These are phyloP conservation scores for Gastrolobium bilobum DNA, from an alignment of 306 rosid genomes.

Conservation along the genomic window DNA sequence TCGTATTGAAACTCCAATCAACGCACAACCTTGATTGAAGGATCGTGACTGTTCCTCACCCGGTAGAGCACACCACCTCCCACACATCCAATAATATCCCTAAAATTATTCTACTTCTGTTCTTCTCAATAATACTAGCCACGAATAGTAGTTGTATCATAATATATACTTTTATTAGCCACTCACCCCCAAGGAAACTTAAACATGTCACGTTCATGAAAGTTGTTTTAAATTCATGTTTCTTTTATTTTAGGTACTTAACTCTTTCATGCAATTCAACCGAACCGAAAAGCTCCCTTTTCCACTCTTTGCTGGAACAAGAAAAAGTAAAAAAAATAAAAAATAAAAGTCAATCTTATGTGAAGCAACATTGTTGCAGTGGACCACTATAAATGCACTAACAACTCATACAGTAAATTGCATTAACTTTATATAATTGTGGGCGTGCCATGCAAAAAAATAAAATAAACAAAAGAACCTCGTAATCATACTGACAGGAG, in stretches of 20 bases:
- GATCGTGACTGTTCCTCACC: no score
- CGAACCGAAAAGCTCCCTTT: slow-evolving; percentile 1
- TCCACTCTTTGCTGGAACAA: background rate
- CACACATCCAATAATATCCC: no score
- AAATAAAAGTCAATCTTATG: slow-evolving; percentile 5
- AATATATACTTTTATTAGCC: background rate
- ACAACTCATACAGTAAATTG: slow-evolving; percentile 31
- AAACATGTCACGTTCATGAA: background rate
- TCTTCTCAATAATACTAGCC: background rate
- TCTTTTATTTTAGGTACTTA: background rate
- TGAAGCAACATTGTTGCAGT: background rate
- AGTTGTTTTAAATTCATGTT: slow-evolving; percentile 12
- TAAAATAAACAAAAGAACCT: slow-evolving; percentile 12
- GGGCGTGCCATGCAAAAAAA: background rate
- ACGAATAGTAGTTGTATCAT: background rate
- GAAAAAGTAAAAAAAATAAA: background rate
- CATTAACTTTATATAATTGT: slow-evolving; percentile 42
- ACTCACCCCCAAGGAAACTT: background rate
- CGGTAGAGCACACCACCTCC: no score
- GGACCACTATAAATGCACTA: slow-evolving; percentile 47
- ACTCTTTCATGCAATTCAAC: background rate
- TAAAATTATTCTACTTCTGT: no score
- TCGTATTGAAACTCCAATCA: no score
- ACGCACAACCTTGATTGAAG: no score
- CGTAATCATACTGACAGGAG: slow-evolving; percentile 13